Evolutionary conservation across 2,329 filamentous ascomycete genomes (phyloP), one percentile per base, ranked within the genome.

Genomic region (Colletotrichum cuscutae): DNA sequence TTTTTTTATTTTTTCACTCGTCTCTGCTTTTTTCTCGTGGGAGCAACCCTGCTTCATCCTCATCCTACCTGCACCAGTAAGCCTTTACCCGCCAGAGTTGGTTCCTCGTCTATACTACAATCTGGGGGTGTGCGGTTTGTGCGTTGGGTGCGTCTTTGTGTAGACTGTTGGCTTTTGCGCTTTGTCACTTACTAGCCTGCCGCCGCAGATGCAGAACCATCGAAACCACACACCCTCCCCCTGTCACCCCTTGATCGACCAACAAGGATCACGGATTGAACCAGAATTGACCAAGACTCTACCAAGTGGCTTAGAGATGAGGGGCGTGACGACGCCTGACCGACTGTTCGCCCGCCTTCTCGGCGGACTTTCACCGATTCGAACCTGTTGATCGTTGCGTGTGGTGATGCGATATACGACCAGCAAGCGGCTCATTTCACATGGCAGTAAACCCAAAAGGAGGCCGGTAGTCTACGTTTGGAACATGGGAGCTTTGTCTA

Each of bases 291-390:
- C 53, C 60, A 70, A 57, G 60, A 65, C 53, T 46, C 58, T 53
- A 59, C 57, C 24, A 37, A 46, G 58, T 72, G 70, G 70, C 70
- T 72, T 69, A 65, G 70, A 69, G 54, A 22, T 71, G 58, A 63
- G 58, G 65, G 70, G 70, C 65, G 65, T 72, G 66, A 70, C 70
- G 70, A 70, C 66, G 65, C 54, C 65, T 64, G 53, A 64, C 66
- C 37, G 46, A 26, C 54, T 46, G 30, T 13, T 54, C 70, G 59
- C 59, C 69, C 69, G 69, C 53, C 65, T 58, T 35, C 65, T 72
- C 70, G 70, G 70, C 70, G 70, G 70, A 65, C 53, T 69, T 72
- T 22, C 59, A 37, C 69, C 69, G 65, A 64, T 15, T 53, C 30
- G 56, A 37, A 19, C n/a, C 8, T 49, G 28, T 32, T 49, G 35